A percentile compares a stretch with the other conserved stretches of the same genome.
Evolutionary conservation across 108 stramenopile genomes (phyloP).

Genomic region (Fragilaria crotonensis): DNA sequence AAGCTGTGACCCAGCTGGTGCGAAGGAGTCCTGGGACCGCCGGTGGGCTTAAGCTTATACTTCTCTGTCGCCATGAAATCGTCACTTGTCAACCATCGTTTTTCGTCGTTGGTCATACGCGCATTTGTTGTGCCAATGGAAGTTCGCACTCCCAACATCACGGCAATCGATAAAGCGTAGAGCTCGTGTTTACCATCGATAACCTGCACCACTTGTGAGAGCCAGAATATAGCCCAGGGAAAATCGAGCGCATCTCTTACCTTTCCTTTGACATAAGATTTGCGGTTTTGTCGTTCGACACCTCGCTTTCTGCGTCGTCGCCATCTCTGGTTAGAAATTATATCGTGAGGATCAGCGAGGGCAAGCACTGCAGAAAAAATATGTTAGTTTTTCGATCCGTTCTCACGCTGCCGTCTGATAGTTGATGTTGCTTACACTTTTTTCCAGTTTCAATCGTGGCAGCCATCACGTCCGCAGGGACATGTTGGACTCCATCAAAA

Average conservation of each 20-base stretch:
- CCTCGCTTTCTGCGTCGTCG: slow-evolving; percentile 25
- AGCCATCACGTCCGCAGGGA: slow-evolving; percentile 36
- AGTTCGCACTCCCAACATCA: slow-evolving; percentile 94
- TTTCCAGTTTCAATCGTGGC: slow-evolving; percentile 35
- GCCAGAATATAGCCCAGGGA: no score
- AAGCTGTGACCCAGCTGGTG: slow-evolving; percentile 95
- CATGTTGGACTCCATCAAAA: slow-evolving; percentile 20
- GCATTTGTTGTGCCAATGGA: slow-evolving; percentile 77
- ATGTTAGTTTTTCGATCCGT: not conserved
- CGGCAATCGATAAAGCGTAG: slow-evolving; percentile 91
- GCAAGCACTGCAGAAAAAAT: not conserved
- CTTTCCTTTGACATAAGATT: slow-evolving; percentile 81
- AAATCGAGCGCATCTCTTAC: no score
- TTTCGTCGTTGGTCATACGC: slow-evolving; percentile 36
- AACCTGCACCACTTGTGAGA: slow-evolving; percentile 86
- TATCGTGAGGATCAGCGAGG: slow-evolving; percentile 42
- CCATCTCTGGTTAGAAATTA: slow-evolving; percentile 25
- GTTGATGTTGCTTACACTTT: slow-evolving; percentile 13
- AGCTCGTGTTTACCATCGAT: slow-evolving; percentile 93
- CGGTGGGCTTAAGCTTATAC: slow-evolving; percentile 86
- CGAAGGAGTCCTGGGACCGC: slow-evolving; percentile 84
- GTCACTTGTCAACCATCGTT: slow-evolving; percentile 55
- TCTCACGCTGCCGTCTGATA: not conserved
- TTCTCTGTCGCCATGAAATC: slow-evolving; percentile 93
- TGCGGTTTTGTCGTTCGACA: slow-evolving; percentile 8